phyloP scores from a whole-genome alignment of 2,329 filamentous ascomycete species.

The Sclerotinia nivalis region DNA sequence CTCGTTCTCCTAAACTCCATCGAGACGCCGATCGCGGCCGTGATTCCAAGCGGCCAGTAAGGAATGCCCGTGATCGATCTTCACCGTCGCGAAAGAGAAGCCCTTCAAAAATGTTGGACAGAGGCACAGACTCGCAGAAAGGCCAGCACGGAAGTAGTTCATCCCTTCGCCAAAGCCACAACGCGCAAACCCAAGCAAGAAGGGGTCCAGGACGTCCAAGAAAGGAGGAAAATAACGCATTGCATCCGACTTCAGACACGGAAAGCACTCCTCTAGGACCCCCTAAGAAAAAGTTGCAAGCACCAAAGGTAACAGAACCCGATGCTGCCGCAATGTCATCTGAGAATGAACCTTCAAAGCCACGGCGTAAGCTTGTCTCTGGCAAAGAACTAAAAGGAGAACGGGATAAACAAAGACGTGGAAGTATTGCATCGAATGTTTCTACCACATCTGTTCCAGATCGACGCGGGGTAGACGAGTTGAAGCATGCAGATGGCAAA shows the following conservation, averaged over 20 bases:
- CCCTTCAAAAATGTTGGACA: constrained; percentile 33
- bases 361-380: constrained; percentile 63
- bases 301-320: constrained; percentile 54
- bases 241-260: constrained; percentile 33
- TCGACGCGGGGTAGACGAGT: constrained; percentile 44
- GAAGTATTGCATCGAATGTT: constrained; percentile 58
- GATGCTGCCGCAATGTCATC: constrained; percentile 52
- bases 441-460: constrained; percentile 54
- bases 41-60: constrained; percentile 30
- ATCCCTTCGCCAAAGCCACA: constrained; percentile 30
- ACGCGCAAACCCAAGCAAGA: constrained; percentile 31
- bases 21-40: constrained; percentile 41
- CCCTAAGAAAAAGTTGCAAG: constrained; percentile 51
- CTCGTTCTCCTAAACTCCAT: constrained; percentile 51
- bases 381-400: constrained; percentile 61
- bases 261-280: constrained; percentile 40
- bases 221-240: constrained; percentile 48
- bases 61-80: constrained; percentile 32
- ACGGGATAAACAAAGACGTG: constrained; percentile 53
- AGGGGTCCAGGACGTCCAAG: constrained; percentile 55
- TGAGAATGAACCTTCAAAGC: constrained; percentile 54
- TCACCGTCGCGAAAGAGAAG: constrained; percentile 36
- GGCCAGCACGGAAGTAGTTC: constrained; percentile 27
- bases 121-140: constrained; percentile 32
- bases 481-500: constrained; percentile 55